Evolutionary conservation across 2,329 filamentous ascomycete genomes (phyloP).

Genomic region (Neopestalotiopsis clavispora): DNA sequence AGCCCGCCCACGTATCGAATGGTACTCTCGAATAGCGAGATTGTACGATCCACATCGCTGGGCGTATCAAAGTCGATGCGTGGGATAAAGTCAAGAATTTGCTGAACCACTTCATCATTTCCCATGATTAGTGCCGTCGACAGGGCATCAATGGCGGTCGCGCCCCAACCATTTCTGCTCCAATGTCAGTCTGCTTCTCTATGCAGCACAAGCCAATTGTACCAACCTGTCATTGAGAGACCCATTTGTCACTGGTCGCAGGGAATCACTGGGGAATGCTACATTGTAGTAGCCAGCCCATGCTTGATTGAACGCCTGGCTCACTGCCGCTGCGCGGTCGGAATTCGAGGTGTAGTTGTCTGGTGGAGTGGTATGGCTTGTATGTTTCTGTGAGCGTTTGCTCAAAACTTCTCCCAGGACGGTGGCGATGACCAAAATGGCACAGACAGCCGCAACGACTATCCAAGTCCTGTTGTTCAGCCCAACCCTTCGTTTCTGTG

Average conservation of each 20-base stretch:
- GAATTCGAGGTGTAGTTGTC: constrained; percentile 31
- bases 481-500: too few species aligned
- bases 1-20: constrained; percentile 87
- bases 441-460: too few species aligned
- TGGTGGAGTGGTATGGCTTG: too few species aligned
- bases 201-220: too few species aligned
- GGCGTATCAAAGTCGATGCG: constrained; percentile 73
- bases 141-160: constrained; percentile 80
- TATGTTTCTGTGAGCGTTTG: too few species aligned
- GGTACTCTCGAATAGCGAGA: constrained; percentile 88
- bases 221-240: too few species aligned
- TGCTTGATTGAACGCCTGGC: constrained; percentile 69
- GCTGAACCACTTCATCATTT: constrained; percentile 67
- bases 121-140: constrained; percentile 82
- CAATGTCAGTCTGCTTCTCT: constrained; percentile 44
- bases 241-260: constrained; percentile 44
- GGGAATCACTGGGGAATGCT: constrained; percentile 78
- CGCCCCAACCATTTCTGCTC: constrained; percentile 84
- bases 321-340: constrained; percentile 62
- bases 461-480: too few species aligned
- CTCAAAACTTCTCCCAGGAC: too few species aligned
- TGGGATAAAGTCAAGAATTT: constrained; percentile 74
- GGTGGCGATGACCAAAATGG: too few species aligned
- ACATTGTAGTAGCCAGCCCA: constrained; percentile 76
- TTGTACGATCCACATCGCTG: constrained; percentile 41